Conservation (phyloP, 164 flowering plant genomes). For the Liriodendron chinense region DNA sequence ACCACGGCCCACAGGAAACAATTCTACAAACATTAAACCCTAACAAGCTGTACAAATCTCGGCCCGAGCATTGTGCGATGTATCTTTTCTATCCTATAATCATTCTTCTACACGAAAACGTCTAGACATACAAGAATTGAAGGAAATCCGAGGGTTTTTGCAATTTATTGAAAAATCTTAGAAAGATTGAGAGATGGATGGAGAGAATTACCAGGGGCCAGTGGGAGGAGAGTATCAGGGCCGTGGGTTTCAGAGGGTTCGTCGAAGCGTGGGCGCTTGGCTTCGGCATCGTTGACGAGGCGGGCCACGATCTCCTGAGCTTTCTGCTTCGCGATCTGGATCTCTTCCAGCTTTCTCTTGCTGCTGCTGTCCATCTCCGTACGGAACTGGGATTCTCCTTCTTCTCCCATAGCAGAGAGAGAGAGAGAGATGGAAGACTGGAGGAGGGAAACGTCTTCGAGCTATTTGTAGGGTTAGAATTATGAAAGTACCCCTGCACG, state of each 20-base stretch:
- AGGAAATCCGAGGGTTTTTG: conserved; percentile 12
- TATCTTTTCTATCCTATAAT: background rate
- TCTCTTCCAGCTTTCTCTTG: conserved; percentile 46
- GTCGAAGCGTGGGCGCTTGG: conserved; percentile 77
- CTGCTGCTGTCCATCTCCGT: conserved; percentile 12
- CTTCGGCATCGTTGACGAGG: conserved; percentile 52
- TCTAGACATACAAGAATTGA: background rate
- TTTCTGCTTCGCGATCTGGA: conserved; percentile 74
- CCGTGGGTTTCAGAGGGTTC: conserved; percentile 31
- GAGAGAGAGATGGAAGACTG: background rate
- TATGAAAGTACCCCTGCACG: too few relatives aligned
- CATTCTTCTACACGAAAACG: background rate
- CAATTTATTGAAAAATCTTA: conserved; percentile 2
- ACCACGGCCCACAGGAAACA: too few relatives aligned
- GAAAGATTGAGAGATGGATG: background rate
- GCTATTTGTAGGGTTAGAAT: background rate
- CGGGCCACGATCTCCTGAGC: conserved; percentile 93
- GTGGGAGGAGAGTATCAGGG: background rate
- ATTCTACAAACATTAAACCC: too few relatives aligned
- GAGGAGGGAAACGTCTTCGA: background rate
- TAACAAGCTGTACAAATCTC: too few relatives aligned
- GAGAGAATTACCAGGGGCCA: background rate
- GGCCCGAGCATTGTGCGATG: too few relatives aligned
- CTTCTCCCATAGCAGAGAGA: conserved; percentile 4
- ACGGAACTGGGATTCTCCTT: conserved; percentile 15